Evolutionary conservation across 2,329 filamentous ascomycete species (phyloP), one percentile per base, ranked within the genome.

Genomic region (Fusarium sp.): DNA sequence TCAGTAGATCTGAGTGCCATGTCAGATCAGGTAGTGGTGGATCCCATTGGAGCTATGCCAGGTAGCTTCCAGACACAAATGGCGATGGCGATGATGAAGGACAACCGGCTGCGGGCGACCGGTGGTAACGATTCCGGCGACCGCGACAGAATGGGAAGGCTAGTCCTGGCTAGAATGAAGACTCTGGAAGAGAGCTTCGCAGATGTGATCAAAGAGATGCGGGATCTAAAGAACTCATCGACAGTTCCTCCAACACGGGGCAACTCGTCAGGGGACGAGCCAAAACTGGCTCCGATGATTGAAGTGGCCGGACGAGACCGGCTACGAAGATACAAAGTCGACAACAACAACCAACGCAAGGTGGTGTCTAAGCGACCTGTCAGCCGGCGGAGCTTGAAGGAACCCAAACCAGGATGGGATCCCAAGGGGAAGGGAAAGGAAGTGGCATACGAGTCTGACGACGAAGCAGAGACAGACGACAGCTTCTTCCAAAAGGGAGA

Each of bases 131-230:
- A 80, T 42, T 56, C 73, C 5, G 76, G 72, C 51, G 79, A 81
- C 82, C 85, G 74, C 24, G 89, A 91, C 71, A 85, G 91, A 36
- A 90, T 93, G 84, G 88, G 89, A 67, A 86, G 92, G 53, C 83
- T 97, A 41, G 90, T 97, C 76, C 80, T 97, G 41, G 92, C 92
- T 8, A 83, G 92, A 31, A 97, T 97, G 92, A 95, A 95, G 74
- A 94, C 90, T 7, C 82, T 98, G 3, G 93, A 98, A 74, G 92
- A 96, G 76, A 90, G 93, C 12, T 94, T 98, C 74, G 85, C 90
- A 3, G 92, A 97, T 58, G 89, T 96, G n/a, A 85, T 93, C 53
- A 87, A 86, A 61, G 92, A 95, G 75, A 89, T 96, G 74, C 87
- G 91, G 61, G 86, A 87, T 62, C 78, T 85, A 73, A 85, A 80